Conservation (phyloP, 2,329 filamentous ascomycete genomes). For the Fusarium sterilihyphosum region DNA sequence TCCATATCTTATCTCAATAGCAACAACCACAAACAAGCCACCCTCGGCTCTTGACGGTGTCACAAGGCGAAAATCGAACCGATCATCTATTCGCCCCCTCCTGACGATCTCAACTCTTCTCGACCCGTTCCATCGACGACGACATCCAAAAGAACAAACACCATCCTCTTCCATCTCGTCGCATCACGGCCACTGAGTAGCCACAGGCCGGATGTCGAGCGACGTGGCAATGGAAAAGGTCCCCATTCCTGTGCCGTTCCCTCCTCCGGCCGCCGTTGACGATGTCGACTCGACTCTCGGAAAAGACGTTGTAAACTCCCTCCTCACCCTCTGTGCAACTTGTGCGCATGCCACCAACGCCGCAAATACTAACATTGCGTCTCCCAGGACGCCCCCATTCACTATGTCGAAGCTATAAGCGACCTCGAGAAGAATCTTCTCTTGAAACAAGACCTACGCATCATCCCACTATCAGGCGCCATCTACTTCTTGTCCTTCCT, state of each 20-base stretch:
- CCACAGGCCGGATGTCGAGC: constrained; percentile 31
- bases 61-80: constrained; percentile 4
- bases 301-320: constrained; percentile 37
- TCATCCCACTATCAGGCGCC: constrained; percentile 69
- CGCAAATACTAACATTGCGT: constrained; percentile 15
- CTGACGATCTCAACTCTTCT: constrained; percentile 17
- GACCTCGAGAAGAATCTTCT: constrained; percentile 54
- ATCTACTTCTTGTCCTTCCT: constrained; percentile 76
- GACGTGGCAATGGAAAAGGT: constrained; percentile 34
- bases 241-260: constrained; percentile 37
- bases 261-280: constrained; percentile 41
- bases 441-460: constrained; percentile 69
- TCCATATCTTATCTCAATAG: constrained; percentile 6
- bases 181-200: constrained; percentile 18
- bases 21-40: not conserved
- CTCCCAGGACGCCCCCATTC: constrained; percentile 30
- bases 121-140: not conserved
- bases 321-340: not conserved
- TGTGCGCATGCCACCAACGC: not conserved
- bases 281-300: constrained; percentile 42
- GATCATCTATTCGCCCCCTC: constrained; percentile 5
- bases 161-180: not conserved
- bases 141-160: not conserved
- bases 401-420: constrained; percentile 38
- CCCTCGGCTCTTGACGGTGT: not conserved